phyloP scores from a whole-genome alignment of 495 filamentous ascomycete genomes.

The Xylaria palmicola region DNA sequence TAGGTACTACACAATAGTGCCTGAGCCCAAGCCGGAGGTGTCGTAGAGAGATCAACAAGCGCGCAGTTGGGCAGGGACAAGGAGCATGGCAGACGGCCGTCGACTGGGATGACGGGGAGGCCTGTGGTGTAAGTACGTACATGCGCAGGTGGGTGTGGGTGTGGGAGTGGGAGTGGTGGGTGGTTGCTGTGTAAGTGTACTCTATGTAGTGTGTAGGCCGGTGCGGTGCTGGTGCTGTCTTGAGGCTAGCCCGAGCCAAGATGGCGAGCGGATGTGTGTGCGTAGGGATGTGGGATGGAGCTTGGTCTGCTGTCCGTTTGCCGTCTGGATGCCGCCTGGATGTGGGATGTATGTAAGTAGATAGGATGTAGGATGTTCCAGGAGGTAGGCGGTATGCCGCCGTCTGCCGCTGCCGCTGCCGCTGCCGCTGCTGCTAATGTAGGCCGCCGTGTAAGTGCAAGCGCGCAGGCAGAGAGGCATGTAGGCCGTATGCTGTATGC shows the following conservation, averaged over 20 bases:
- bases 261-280: background rate
- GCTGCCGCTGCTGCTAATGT: too few species aligned
- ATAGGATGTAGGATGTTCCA: too few species aligned
- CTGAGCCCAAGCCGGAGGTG: slow-evolving; percentile 31
- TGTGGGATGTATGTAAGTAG: too few species aligned
- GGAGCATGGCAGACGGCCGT: slow-evolving; percentile 16
- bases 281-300: background rate
- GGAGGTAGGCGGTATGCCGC: too few species aligned
- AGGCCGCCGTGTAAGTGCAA: too few species aligned
- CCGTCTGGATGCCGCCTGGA: too few species aligned
- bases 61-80: slow-evolving; percentile 36
- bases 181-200: too few species aligned
- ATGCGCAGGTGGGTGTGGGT: background rate
- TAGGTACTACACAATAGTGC: slow-evolving; percentile 11
- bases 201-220: too few species aligned
- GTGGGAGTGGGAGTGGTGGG: background rate
- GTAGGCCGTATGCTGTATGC: too few species aligned
- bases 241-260: slow-evolving; percentile 1
- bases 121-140: background rate
- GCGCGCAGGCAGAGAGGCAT: too few species aligned
- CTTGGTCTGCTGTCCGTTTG: too few species aligned
- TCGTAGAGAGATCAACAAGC: slow-evolving; percentile 28
- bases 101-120: background rate
- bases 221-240: background rate
- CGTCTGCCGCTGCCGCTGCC: too few species aligned